Conservation (phyloP, 2,329 filamentous ascomycete species). For the Aspergillus sp. region DNA sequence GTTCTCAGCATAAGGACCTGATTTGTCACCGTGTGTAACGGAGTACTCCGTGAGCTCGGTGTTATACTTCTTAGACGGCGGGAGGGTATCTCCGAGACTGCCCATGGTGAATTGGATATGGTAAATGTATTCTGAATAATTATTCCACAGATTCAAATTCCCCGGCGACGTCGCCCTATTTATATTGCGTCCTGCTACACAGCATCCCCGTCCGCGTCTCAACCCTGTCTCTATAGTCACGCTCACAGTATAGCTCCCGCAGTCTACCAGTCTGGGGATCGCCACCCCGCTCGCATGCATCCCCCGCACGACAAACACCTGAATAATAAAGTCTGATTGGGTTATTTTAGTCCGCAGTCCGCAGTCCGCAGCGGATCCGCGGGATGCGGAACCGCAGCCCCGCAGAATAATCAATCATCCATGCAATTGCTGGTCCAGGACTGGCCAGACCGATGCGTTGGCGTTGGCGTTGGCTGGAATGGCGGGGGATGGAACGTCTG, state of each 20-base stretch:
- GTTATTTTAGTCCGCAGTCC: not conserved
- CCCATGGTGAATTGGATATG: not conserved
- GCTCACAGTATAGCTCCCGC: too few species aligned
- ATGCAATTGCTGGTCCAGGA: not conserved
- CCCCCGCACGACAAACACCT: too few species aligned
- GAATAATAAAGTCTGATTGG: too few species aligned
- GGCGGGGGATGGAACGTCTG: not conserved
- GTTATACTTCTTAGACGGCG: not conserved
- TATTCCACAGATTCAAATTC: too few species aligned
- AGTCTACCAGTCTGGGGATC: too few species aligned
- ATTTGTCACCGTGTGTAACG: not conserved
- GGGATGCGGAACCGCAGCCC: not conserved
- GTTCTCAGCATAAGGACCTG: not conserved
- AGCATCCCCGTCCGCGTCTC: not conserved
- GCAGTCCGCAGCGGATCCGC: not conserved
- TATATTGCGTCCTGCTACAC: not conserved
- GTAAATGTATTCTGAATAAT: too few species aligned
- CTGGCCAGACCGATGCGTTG: too few species aligned
- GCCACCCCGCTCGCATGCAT: too few species aligned
- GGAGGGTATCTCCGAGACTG: not conserved
- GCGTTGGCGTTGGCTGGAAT: too few species aligned
- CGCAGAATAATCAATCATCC: not conserved
- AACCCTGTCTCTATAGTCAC: too few species aligned
- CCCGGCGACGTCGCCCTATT: not conserved
- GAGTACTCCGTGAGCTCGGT: slow-evolving; percentile 2